Base-by-base conservation (phyloP, 2,329 filamentous ascomycete genomes). In the Phialemoniopsis sp. region DNA sequence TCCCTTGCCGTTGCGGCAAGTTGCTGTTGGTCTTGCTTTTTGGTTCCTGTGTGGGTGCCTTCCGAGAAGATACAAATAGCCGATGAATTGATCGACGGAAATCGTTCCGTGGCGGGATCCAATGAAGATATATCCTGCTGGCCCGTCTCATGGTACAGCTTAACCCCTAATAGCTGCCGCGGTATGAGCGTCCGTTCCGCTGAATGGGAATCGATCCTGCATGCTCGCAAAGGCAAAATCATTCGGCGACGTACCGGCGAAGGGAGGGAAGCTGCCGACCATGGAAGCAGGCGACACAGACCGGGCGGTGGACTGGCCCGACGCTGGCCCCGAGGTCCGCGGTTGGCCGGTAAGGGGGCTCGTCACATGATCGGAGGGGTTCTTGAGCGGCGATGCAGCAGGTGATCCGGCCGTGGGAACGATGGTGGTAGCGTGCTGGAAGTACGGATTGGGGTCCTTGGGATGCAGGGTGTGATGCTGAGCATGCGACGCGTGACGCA, bases 191-290 rank as follows among this genome's bases (percentile, higher is more conserved):
- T 77, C 72, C 39, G 67, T 47, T 33, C 62, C 59, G 55, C 60
- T 67, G 36, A 69, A 70, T 13, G 70, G 71, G 46, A 76, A 76
- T 39, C 65, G 67, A 42, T 73, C 67, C 52, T 63, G 59, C 47
- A 65, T 48, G 43, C 63, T 63, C 46, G 69, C 63, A 40, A 64
- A 69, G 28, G 62, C 51, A 38, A 60, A 57, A 37, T 67, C 68
- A 49, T 56, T 59, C 39, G 68, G 54, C 38, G 66, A 60, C 46
- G 71, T 70, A 62, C 66, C 68, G 51, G 73, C 62, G 49, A 68
- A 63, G 35, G 68, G 59, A 38, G 65, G 57, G 46, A 76, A 70
- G 41, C 60, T 54, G 33, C 62, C 62, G 15, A 62, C 56, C 53
- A 66, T 60, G 16, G 73, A 63, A 13, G 69, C 65, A 31, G 72